phyloP scores from a whole-genome alignment of 139 green algal genomes.

The Closterium sp. region DNA sequence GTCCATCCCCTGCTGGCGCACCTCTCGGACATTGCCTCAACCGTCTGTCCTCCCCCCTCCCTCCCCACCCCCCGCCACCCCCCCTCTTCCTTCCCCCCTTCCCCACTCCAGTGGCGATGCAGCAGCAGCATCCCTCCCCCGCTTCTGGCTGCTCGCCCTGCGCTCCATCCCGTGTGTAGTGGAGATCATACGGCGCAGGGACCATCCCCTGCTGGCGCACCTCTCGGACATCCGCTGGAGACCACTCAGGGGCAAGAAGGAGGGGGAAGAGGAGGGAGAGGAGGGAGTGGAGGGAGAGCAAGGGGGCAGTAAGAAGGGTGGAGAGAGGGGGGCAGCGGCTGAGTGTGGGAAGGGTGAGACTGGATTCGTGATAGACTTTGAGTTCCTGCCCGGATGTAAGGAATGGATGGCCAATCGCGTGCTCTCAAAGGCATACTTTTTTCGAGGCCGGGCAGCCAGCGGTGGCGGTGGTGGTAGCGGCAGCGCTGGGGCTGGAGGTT shows the following conservation, averaged over 20 bases:
- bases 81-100: not conserved
- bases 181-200: not conserved
- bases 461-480: not conserved
- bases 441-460: not conserved
- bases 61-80: no score
- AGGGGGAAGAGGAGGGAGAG: not conserved
- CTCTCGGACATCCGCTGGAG: not conserved
- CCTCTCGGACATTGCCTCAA: no score
- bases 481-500: not conserved
- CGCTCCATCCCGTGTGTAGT: not conserved
- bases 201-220: not conserved
- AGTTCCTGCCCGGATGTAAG: slow-evolving; percentile 28
- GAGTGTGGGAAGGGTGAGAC: not conserved
- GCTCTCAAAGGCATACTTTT: slow-evolving; percentile 38
- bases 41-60: not conserved
- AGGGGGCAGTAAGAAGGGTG: not conserved
- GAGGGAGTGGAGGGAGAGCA: not conserved
- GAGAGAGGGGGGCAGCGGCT: not conserved
- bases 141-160: not conserved
- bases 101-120: not conserved
- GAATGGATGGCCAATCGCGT: slow-evolving; percentile 28
- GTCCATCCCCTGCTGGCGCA: no score
- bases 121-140: not conserved
- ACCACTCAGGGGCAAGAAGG: not conserved
- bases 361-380: slow-evolving; percentile 35